phyloP scores from a whole-genome alignment of 257 asterid species.

The Nicotiana sylvestris region DNA sequence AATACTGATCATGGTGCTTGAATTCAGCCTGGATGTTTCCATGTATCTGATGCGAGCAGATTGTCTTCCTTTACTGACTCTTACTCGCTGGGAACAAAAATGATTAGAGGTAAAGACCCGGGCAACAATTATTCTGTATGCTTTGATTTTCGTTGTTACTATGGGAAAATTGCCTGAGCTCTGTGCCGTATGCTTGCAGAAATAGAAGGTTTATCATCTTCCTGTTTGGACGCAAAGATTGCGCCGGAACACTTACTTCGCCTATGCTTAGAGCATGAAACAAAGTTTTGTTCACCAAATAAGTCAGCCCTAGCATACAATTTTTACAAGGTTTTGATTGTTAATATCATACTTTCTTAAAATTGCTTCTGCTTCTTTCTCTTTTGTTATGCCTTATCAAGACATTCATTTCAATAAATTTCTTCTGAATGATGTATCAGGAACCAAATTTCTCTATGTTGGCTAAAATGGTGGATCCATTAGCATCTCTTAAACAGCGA shows the following conservation, averaged over 20 bases:
- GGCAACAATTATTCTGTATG: not conserved
- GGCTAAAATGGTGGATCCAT: slow-evolving; percentile 82
- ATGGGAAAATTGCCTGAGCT: slow-evolving; percentile 3
- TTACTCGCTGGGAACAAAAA: slow-evolving; percentile 55
- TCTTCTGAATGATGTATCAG: slow-evolving; percentile 23
- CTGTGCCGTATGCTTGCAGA: slow-evolving; percentile 27
- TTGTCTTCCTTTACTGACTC: slow-evolving; percentile 57
- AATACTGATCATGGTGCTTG: not conserved
- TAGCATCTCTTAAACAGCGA: slow-evolving; percentile 47
- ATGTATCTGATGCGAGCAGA: slow-evolving; percentile 56
- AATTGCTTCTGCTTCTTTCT: not conserved
- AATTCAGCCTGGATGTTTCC: slow-evolving; percentile 55
- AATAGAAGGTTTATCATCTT: slow-evolving; percentile 52
- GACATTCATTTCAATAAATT: not conserved
- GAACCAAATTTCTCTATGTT: slow-evolving; percentile 62
- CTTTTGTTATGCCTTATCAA: not conserved
- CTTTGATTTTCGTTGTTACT: not conserved
- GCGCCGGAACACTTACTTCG: slow-evolving; percentile 81
- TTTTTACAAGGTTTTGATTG: slow-evolving; percentile 59
- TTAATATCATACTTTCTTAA: not conserved
- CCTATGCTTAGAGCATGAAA: slow-evolving; percentile 77
- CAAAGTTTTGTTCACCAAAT: slow-evolving; percentile 33
- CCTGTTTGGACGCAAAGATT: slow-evolving; percentile 68
- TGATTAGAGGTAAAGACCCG: slow-evolving; percentile 42
- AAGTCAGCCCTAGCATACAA: slow-evolving; percentile 51